Base-by-base conservation (phyloP, 257 asterid genomes). In the Solanum phureja region DNA sequence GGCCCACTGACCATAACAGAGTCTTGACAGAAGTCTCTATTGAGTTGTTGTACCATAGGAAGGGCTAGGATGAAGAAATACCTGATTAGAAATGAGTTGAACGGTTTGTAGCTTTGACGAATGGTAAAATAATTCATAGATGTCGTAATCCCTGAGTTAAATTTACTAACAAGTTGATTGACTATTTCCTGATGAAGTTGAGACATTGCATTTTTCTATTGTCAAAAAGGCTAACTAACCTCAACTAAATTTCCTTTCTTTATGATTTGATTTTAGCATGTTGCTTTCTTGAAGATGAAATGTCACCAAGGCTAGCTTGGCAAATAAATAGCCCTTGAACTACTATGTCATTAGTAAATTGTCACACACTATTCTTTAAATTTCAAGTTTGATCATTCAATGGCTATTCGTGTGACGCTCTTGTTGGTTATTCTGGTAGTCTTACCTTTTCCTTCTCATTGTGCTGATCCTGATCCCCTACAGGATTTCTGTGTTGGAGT, bases 401-500 rank as follows among this genome's bases (percentile, higher is more conserved):
- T 69, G 75, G 75, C 37, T 69, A 7, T 14, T 42, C 21, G n/a
- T 27, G 23, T 38, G 31, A 24, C 38, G 33, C 2, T 42, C 29
- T 27, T 71, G 31, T n/a, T 52, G 23, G 14, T 46, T 42, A 44
- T 86, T 21, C 9, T 86, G n/a, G 12, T 46, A 42, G 44, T 92
- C 8, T 76, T 91, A 3, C 93, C 92, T 44, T 84, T 76, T 2
- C 90, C 92, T 69, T 91, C 91, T 38, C 91, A 75, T n/a, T 90
- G 88, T 3, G 85, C 94, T 23, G 96, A 94, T 82, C 94, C 98
- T 64, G 94, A 91, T 74, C 90, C 94, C 5, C 9, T 95, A 33
- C 95, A 93, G 82, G 98, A 94, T 86, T 93, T 94, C 87, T 94
- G 96, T 64, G 84, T 93, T 4, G 95, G 92, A 5, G 90, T 90